Evolutionary conservation across 1,284 basidiomycete genomes (phyloP).

Genomic region (Leccinum fallax): DNA sequence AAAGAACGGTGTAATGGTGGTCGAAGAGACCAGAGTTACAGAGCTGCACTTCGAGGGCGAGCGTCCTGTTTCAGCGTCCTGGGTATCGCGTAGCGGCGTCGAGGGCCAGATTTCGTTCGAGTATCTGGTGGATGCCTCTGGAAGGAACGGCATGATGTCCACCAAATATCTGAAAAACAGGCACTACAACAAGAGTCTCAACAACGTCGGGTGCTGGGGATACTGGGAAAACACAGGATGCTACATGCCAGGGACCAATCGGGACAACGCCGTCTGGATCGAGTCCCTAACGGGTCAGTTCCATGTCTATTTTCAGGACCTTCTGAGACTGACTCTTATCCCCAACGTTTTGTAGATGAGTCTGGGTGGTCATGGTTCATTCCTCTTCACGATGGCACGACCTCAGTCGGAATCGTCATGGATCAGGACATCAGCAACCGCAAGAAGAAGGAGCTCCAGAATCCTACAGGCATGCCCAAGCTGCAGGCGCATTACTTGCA

Average conservation of each 20-base stretch:
- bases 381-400: constrained; percentile 48
- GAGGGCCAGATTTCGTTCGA: constrained; percentile 42
- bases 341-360: constrained; percentile 37
- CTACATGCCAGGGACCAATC: constrained; percentile 20
- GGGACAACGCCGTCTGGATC: constrained; percentile 32
- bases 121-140: constrained; percentile 47
- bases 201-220: constrained; percentile 53
- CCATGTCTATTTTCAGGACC: neutral
- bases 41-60: constrained; percentile 38
- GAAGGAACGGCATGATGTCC: neutral
- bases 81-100: constrained; percentile 23
- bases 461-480: constrained; percentile 7
- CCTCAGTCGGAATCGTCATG: constrained; percentile 52
- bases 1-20: constrained; percentile 40
- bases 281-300: constrained; percentile 10
- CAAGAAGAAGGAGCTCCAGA: constrained; percentile 34
- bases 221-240: constrained; percentile 48
- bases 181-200: constrained; percentile 42
- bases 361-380: constrained; percentile 55
- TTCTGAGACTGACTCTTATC: neutral
- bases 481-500: constrained; percentile 41
- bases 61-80: constrained; percentile 41
- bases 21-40: constrained; percentile 43
- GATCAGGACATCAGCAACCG: constrained; percentile 37
- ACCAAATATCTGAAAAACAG: neutral